Evolutionary conservation across 2,329 filamentous ascomycete species (phyloP), one percentile per base, ranked within the genome.

Genomic region (Xylaria arbuscula): DNA sequence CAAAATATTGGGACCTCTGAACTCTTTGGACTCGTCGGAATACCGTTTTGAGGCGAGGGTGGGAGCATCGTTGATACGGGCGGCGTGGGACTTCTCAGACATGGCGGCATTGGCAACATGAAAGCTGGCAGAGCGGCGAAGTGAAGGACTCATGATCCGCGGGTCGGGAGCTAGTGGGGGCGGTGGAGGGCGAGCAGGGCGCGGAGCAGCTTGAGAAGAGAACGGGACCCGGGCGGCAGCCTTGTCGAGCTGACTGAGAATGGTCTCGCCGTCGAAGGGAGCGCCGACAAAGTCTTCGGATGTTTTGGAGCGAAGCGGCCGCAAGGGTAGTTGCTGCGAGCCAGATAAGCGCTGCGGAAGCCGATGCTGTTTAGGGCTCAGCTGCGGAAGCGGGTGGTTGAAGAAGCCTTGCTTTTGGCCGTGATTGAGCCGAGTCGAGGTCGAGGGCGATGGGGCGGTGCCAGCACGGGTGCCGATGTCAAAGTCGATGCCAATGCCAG

Each of bases 11-110:
- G 85, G 82, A 17, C 85, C 83, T 76, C 89, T 91, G 51, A 86
- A 81, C 64, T 91, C 88, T 75, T 87, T 89, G 69, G 83, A 84
- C 81, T 97, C 93, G 80, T 96, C 93, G 17, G 93, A 96, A 78
- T 90, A 92, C 73, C 93, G 85, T 81, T 96, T 93, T 48, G 89
- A 85, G 70, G 84, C 85, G 53, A 83, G 81, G 67, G 87, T 76
- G 64, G 80, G 82, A 68, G 78, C 82, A 65, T 88, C 87, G 66
- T 77, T 76, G 19, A 79, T 72, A 68, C 77, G 80, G 63, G 81
- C 77, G 47, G 82, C 79, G 59, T 79, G 75, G 15, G 80, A 74
- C 76, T 84, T 84, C 72, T 85, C 83, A 32, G 77, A 77, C 75
- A 87, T 82, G 68, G 87, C 85, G 55, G 82, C 80, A 76, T 82